phyloP scores from a whole-genome alignment of 352 stramenopile species.

The Globisporangium nagaii region DNA sequence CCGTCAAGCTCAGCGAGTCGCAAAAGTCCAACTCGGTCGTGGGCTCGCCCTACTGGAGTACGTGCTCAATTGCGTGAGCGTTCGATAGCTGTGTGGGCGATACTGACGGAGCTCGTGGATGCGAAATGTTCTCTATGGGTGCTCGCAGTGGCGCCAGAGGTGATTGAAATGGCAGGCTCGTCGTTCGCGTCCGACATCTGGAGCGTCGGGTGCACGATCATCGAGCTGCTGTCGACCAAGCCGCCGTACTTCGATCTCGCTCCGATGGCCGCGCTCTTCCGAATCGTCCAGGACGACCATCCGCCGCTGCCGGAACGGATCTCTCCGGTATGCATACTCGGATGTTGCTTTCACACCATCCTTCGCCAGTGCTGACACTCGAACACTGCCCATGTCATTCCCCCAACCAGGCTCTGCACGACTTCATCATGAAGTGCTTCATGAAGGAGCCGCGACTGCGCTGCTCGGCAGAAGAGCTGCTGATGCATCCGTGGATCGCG shows the following conservation, averaged over 20 bases:
- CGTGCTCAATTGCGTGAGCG: conserved; percentile 8
- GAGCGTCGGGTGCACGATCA: conserved; percentile 94
- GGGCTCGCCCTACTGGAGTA: conserved; percentile 94
- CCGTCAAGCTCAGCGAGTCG: conserved; percentile 83
- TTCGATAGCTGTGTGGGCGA: no score
- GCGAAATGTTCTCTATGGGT: no score
- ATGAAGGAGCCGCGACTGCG: conserved; percentile 88
- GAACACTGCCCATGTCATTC: conserved; percentile 1
- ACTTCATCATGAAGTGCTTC: conserved; percentile 92
- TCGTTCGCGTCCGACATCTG: conserved; percentile 93
- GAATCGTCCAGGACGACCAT: conserved; percentile 92
- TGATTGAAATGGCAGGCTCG: conserved; percentile 93
- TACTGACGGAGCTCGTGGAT: no score
- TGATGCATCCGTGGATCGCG: conserved; percentile 87
- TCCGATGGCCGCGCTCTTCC: conserved; percentile 88
- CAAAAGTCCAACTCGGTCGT: conserved; percentile 89
- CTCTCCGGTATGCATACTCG: conserved; percentile 75
- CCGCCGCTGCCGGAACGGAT: conserved; percentile 87
- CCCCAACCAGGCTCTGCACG: conserved; percentile 57
- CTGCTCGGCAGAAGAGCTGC: conserved; percentile 77
- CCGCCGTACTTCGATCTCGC: conserved; percentile 92
- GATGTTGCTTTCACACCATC: no score
- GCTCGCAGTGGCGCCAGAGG: conserved; percentile 90
- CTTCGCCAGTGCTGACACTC: no score
- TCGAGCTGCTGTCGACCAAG: conserved; percentile 91